phyloP scores from a whole-genome alignment of 1,139 yeast genomes.

The Insectozyma bohioensis region DNA sequence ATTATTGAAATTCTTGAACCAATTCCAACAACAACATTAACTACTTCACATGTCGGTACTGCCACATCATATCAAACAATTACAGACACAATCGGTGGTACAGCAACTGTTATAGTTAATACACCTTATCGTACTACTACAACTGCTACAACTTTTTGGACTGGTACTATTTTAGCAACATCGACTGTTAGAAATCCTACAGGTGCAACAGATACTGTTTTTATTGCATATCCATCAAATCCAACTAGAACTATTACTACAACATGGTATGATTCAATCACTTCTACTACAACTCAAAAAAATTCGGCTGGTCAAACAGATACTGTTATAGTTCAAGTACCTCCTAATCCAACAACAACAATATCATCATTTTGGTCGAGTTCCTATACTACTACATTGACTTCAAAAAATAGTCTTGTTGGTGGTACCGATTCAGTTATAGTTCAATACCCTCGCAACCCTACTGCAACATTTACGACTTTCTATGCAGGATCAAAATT shows the following conservation, averaged over 20 bases:
- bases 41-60: slow-evolving; percentile 13
- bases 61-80: slow-evolving; percentile 8
- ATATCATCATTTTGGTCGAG: slow-evolving; percentile 15
- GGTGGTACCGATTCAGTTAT: slow-evolving; percentile 18
- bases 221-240: slow-evolving; percentile 19
- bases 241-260: slow-evolving; percentile 15
- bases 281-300: slow-evolving; percentile 11
- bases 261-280: slow-evolving; percentile 11
- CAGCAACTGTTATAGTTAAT: slow-evolving; percentile 20
- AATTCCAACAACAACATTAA: slow-evolving; percentile 16
- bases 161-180: slow-evolving; percentile 14
- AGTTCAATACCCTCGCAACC: slow-evolving; percentile 17
- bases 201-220: slow-evolving; percentile 18
- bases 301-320: slow-evolving; percentile 17
- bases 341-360: slow-evolving; percentile 15
- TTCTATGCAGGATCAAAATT: slow-evolving; percentile 9
- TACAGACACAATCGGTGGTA: slow-evolving; percentile 14
- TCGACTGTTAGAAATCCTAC: slow-evolving; percentile 11
- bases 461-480: slow-evolving; percentile 16
- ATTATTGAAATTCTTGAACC: slow-evolving; percentile 20
- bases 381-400: slow-evolving; percentile 8
- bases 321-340: slow-evolving; percentile 18
- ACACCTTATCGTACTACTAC: slow-evolving; percentile 15
- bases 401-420: slow-evolving; percentile 8
- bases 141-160: slow-evolving; percentile 15